Base-by-base conservation (phyloP, 1,139 yeast genomes). In the Taiozyma onychis region DNA sequence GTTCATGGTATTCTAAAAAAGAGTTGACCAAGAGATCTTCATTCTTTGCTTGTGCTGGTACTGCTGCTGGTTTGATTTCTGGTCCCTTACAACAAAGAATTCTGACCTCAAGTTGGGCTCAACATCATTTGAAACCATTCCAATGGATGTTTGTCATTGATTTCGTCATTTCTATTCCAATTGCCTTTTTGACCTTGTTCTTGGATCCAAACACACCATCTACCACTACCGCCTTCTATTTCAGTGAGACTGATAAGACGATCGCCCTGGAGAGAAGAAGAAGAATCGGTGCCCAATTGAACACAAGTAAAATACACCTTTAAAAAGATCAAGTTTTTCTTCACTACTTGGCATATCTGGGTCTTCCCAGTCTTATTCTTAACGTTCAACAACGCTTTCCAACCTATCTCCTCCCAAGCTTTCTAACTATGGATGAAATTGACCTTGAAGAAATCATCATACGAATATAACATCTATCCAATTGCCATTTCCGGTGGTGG, bases 121-220 rank as follows among this genome's bases (percentile, higher is more conserved):
- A 56, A 7, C 57, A 68, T 79, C 82, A 78, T 58, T 54, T 68
- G 26, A 56, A 64, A 6, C 74, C 78, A 1, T 79, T 80, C 73
- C 74, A 76, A 57, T 77, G 81, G 80, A 70, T 77, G 59, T 79
- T 78, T 52, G 70, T 79, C 24, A 69, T 78, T 54, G 83, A 79
- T 57, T 82, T 80, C 4, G 64, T 74, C 16, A 69, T 80, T 44
- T 72, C 81, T 3, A 64, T 77, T 34, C 82, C 82, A 0, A 66
- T 76, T 30, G 80, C 75, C 2, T 44, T 56, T 67, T 75, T 44
- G 44, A 56, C 59, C 4, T 44, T 56, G 34, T 54, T 53, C 44
- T 39, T 44, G 7, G 56, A 51, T 45, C 59, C 59, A 50, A 56
- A 56, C 39, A 56, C 59, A 13, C 59, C 59, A 44, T 56, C 59